Conservation (phyloP, 129 eudicot genomes). For the Flaveria sonorensis region DNA sequence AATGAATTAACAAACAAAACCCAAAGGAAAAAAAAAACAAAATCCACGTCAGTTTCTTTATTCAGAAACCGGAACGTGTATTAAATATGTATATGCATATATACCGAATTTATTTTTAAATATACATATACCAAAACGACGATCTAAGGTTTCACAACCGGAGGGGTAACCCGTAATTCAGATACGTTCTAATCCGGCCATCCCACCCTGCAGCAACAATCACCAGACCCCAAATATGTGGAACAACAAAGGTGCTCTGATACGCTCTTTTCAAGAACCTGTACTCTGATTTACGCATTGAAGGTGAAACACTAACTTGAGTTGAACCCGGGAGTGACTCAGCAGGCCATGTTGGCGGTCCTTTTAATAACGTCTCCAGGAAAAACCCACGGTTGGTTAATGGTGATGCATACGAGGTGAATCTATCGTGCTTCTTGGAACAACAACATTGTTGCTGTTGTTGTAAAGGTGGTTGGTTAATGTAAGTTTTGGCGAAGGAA, state of each 20-base stretch:
- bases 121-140: slow-evolving; percentile 16
- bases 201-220: slow-evolving; percentile 90
- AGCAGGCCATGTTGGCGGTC: slow-evolving; percentile 71
- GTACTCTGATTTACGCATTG: slow-evolving; percentile 57
- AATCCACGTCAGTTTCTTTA: slow-evolving; percentile 16
- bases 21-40: slow-evolving; percentile 21
- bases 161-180: slow-evolving; percentile 81
- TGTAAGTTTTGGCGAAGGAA: slow-evolving; percentile 38
- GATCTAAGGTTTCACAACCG: slow-evolving; percentile 35
- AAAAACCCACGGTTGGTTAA: slow-evolving; percentile 57
- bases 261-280: slow-evolving; percentile 70
- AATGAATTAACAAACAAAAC: background rate
- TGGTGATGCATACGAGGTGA: slow-evolving; percentile 47
- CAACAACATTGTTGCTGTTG: background rate
- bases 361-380: slow-evolving; percentile 51
- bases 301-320: slow-evolving; percentile 43
- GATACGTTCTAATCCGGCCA: slow-evolving; percentile 76
- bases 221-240: slow-evolving; percentile 88
- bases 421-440: slow-evolving; percentile 41
- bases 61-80: slow-evolving; percentile 23
- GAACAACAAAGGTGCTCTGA: slow-evolving; percentile 53
- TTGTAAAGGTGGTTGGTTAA: slow-evolving; percentile 15
- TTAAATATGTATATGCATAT: background rate
- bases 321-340: slow-evolving; percentile 55
- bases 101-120: slow-evolving; percentile 11